These are phyloP conservation scores for Pichia exigua DNA, from an alignment of 805 yeast species.

Conservation along the genomic window DNA sequence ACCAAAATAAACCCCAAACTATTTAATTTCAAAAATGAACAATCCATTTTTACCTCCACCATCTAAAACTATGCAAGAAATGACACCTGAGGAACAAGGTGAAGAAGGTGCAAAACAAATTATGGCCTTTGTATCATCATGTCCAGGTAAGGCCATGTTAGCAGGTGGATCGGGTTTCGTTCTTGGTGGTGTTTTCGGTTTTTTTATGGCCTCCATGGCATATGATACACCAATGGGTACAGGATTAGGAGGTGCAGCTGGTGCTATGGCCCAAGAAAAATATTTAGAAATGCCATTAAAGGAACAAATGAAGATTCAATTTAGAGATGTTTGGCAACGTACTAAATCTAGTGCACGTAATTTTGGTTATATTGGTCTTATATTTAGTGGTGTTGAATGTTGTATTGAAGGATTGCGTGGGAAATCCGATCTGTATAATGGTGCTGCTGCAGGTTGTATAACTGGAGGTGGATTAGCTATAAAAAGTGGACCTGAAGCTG, in stretches of 20 bases:
- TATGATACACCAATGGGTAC: conserved; percentile 73
- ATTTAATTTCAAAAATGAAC: conserved; percentile 14
- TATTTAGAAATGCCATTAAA: conserved; percentile 67
- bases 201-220: conserved; percentile 87
- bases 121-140: conserved; percentile 79
- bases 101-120: conserved; percentile 80
- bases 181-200: conserved; percentile 91
- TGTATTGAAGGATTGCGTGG: conserved; percentile 79
- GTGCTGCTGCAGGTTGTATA: conserved; percentile 87
- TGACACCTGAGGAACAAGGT: conserved; percentile 91
- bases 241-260: conserved; percentile 21
- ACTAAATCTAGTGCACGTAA: conserved; percentile 87
- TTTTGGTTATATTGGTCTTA: conserved; percentile 88
- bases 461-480: conserved; percentile 95
- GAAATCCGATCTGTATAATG: conserved; percentile 86
- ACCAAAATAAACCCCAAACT: too few species aligned
- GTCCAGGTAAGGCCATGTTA: conserved; percentile 89
- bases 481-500: conserved; percentile 91
- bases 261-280: conserved; percentile 2
- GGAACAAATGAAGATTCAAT: conserved; percentile 88
- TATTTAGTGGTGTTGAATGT: conserved; percentile 90
- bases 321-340: conserved; percentile 84
- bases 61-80: conserved; percentile 49
- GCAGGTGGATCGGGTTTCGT: conserved; percentile 93
- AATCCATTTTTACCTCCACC: conserved; percentile 35